Conservation (phyloP, 1,284 basidiomycete species). For the Trametes versicolor region DNA sequence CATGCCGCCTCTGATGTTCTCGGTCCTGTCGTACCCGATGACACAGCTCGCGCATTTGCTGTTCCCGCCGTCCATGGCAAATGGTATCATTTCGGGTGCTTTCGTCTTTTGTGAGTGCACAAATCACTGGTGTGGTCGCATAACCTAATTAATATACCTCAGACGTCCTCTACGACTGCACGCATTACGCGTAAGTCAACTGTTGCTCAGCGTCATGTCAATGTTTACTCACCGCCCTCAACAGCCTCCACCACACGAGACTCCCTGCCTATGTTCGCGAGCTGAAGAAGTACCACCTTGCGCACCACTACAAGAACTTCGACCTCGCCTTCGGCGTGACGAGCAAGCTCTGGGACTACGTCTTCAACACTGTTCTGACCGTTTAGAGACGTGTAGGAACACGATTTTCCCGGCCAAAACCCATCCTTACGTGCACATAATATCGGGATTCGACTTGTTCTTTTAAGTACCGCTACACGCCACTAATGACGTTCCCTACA, state of each 20-base stretch:
- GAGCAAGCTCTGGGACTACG: slow-evolving; percentile 94
- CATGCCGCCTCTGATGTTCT: slow-evolving; percentile 95
- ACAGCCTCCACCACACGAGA: slow-evolving; percentile 86
- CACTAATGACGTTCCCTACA: slow-evolving; percentile 11
- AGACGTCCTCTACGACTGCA: slow-evolving; percentile 91
- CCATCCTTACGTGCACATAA: slow-evolving; percentile 7
- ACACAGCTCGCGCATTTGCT: slow-evolving; percentile 86
- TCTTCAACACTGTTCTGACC: slow-evolving; percentile 87
- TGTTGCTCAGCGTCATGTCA: background rate
- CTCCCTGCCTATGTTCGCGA: slow-evolving; percentile 89
- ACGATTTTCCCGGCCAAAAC: background rate
- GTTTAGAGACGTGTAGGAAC: slow-evolving; percentile 50
- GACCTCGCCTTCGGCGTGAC: slow-evolving; percentile 99
- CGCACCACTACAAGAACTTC: slow-evolving; percentile 99
- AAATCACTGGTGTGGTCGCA: background rate
- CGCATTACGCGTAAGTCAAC: slow-evolving; percentile 85
- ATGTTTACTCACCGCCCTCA: background rate
- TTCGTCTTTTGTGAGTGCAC: slow-evolving; percentile 87
- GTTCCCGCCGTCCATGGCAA: slow-evolving; percentile 89
- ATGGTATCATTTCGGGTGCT: slow-evolving; percentile 92
- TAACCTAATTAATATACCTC: slow-evolving; percentile 11
- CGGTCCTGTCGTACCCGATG: slow-evolving; percentile 85
- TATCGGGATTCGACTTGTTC: slow-evolving; percentile 11
- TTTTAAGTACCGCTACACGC: slow-evolving; percentile 11
- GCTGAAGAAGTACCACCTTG: slow-evolving; percentile 98